Base-by-base conservation (phyloP, 108 stramenopile genomes). In the Aurantiochytrium sp. region DNA sequence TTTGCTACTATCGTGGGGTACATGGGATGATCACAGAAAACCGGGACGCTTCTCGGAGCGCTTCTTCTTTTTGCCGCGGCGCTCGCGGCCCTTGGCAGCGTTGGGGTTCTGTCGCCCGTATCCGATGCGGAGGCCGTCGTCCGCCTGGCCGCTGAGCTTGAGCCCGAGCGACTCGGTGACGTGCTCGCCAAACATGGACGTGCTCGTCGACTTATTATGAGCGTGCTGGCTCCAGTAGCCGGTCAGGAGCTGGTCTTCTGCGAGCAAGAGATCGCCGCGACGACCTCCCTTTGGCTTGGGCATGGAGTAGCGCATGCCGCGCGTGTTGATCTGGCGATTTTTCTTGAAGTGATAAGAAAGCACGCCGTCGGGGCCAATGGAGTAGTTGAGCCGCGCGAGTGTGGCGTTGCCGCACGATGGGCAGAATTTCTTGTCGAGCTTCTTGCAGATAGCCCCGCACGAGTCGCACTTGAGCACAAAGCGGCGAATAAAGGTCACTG, bases 191-290 rank as follows among this genome's bases (percentile, higher is more conserved):
- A 96, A 97, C 55, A 96, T 96, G 27, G 95, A 96, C 87, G 92
- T 90, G 27, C 92, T 86, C 27, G 90, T 85, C 48, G 88, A 45
- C 87, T 92, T 94, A 54, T 94, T 96, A 69, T 93, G 95, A 12
- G 95, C 96, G 86, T 97, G 97, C 93, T 98, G 97, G 69, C 93
- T 94, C 99, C 99, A 99, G 52, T 94, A 96, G 86, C 99, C 99
- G 52, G 89, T 94, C 88, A 97, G 68, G 21, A 99, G 93, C 91
- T 99, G 99, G 92, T 99, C 99, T 90, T 99, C 98, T 31, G 95
- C 91, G 19, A 98, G 94, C 54, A 99, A 92, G 15, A 99, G 87
- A 55, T 98, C 97, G 52, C 98, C 98, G 87, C 96, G 86, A 86
- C 93, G 95, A 22, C 95, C 93, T 24, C 90, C 89, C 54, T 95